Evolutionary conservation across 371 early-diverging fungal species (phyloP).

Genomic region (Dinochytrium kinnereticum): DNA sequence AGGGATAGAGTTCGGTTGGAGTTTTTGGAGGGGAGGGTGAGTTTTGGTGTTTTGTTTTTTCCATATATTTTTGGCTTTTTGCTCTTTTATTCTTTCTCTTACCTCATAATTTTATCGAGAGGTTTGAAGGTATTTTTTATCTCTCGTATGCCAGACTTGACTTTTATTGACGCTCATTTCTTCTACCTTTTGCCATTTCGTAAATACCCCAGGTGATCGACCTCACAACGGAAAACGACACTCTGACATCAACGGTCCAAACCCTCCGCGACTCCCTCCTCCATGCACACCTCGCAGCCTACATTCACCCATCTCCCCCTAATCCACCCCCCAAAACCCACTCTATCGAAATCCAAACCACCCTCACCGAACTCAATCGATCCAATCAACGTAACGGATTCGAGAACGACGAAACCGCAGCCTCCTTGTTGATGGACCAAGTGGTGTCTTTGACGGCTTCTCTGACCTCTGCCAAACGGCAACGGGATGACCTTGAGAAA

Average conservation of each 20-base stretch:
- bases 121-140: neutral
- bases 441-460: slow-evolving; percentile 6
- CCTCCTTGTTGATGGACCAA: slow-evolving; percentile 3
- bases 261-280: neutral
- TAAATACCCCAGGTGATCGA: neutral
- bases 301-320: neutral
- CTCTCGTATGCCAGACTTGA: no score
- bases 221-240: neutral
- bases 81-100: neutral
- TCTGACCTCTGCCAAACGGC: neutral
- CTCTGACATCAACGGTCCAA: neutral
- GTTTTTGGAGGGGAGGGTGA: slow-evolving; percentile 1
- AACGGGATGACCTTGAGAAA: slow-evolving; percentile 12
- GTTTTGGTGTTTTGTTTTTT: neutral
- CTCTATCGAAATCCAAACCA: neutral
- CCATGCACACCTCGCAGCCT: neutral
- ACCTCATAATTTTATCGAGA: neutral
- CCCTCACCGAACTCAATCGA: neutral
- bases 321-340: neutral
- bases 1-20: neutral
- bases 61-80: neutral
- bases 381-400: neutral
- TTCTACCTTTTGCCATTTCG: no score
- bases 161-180: no score
- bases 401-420: neutral